A percentile compares a stretch with the other conserved stretches of the same genome.
These are phyloP conservation scores for Datisca glomerata DNA, from an alignment of 306 rosid genomes.

Conservation along the genomic window DNA sequence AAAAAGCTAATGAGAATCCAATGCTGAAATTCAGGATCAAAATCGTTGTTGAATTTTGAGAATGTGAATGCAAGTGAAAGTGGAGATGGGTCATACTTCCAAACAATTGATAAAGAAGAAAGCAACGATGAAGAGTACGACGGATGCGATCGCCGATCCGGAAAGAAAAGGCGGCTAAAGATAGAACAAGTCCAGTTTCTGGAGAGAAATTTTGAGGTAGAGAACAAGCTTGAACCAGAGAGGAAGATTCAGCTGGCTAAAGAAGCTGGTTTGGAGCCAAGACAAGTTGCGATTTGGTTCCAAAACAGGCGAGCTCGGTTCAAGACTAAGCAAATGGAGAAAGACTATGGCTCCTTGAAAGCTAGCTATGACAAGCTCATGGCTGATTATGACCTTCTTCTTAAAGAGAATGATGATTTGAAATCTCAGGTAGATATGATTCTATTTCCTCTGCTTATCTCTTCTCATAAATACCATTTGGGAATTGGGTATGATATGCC, in stretches of 20 bases:
- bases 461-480: no score
- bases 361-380: constrained; percentile 44
- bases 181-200: constrained; percentile 57
- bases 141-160: constrained; percentile 37
- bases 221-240: constrained; percentile 89
- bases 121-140: constrained; percentile 47
- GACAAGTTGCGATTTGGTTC: constrained; percentile 92
- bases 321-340: constrained; percentile 65
- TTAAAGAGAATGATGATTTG: constrained; percentile 41
- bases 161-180: constrained; percentile 68
- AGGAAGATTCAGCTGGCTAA: constrained; percentile 65
- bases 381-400: constrained; percentile 45
- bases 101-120: constrained; percentile 35
- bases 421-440: constrained; percentile 57
- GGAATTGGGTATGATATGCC: no score
- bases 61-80: constrained; percentile 19
- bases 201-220: constrained; percentile 58
- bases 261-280: constrained; percentile 69
- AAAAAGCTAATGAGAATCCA: no score
- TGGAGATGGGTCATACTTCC: constrained; percentile 39
- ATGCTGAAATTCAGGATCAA: constrained; percentile 48
- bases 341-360: constrained; percentile 51
- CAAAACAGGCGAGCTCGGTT: constrained; percentile 71
- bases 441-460: no score
- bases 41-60: constrained; percentile 47